Percentiles rank a stretch among this genome's conserved stretches.
phyloP scores from a whole-genome alignment of 352 stramenopile species.

The Globisporangium spiculum region DNA sequence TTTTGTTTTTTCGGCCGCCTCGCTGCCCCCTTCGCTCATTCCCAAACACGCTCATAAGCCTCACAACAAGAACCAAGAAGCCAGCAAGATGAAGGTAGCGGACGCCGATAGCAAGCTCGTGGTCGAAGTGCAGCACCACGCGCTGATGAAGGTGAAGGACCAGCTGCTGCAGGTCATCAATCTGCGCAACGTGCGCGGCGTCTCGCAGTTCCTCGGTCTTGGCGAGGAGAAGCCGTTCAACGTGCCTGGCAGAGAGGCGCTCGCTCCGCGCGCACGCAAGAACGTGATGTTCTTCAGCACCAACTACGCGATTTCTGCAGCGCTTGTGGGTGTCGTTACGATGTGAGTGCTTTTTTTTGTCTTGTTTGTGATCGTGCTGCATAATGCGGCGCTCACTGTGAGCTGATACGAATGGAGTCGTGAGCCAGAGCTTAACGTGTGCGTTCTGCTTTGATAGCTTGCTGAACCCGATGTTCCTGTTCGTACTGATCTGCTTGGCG shows the following conservation, averaged over 20 bases:
- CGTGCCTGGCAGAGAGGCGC: slow-evolving; percentile 57
- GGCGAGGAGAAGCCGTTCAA: slow-evolving; percentile 87
- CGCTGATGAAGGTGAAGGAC: slow-evolving; percentile 62
- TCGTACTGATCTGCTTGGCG: slow-evolving; percentile 80
- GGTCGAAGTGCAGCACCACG: slow-evolving; percentile 61
- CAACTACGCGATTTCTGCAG: slow-evolving; percentile 80
- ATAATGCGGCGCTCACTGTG: neutral
- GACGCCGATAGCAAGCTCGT: slow-evolving; percentile 60
- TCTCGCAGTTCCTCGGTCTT: slow-evolving; percentile 80
- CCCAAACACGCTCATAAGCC: slow-evolving; percentile 13
- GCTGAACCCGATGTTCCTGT: slow-evolving; percentile 85
- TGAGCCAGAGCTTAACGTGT: slow-evolving; percentile 1
- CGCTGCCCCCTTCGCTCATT: neutral
- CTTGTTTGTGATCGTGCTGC: neutral
- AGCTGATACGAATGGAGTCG: slow-evolving; percentile 7
- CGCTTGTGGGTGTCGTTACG: slow-evolving; percentile 75
- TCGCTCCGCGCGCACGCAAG: slow-evolving; percentile 64
- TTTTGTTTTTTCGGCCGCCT: neutral
- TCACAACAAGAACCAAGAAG: slow-evolving; percentile 2
- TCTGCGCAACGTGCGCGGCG: slow-evolving; percentile 73
- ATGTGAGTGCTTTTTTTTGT: slow-evolving; percentile 42
- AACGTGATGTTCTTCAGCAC: slow-evolving; percentile 84
- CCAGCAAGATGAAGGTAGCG: slow-evolving; percentile 47
- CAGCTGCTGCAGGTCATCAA: slow-evolving; percentile 65
- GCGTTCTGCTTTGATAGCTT: slow-evolving; percentile 32